phyloP scores from a whole-genome alignment of 768 basidiomycete species.

The Termitomyces sp. region DNA sequence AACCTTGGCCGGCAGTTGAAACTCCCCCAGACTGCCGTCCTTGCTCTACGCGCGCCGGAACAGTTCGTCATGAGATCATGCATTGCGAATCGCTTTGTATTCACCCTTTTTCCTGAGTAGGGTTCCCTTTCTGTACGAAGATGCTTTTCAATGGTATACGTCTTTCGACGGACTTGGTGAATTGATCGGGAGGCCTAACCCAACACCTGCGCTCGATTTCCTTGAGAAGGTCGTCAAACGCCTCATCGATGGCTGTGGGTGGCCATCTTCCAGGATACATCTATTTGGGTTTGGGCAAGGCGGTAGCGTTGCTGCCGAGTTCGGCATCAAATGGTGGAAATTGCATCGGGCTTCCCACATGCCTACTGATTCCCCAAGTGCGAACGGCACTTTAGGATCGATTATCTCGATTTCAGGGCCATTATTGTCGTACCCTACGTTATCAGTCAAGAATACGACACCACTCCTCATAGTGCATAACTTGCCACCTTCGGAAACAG shows the following conservation, averaged over 20 bases:
- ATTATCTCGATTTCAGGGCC: conserved; percentile 70
- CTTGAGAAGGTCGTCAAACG: conserved; percentile 51
- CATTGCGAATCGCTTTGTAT: not conserved
- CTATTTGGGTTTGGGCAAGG: conserved; percentile 89
- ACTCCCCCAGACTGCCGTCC: conserved; percentile 85
- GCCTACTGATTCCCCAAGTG: conserved; percentile 4
- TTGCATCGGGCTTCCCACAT: conserved; percentile 20
- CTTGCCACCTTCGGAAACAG: conserved; percentile 38
- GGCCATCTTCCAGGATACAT: conserved; percentile 72
- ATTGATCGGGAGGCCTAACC: conserved; percentile 65
- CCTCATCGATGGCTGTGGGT: conserved; percentile 56
- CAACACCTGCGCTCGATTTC: conserved; percentile 59
- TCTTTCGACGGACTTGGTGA: conserved; percentile 83
- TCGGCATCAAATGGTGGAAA: conserved; percentile 57
- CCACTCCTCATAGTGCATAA: conserved; percentile 62
- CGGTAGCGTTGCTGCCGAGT: conserved; percentile 72
- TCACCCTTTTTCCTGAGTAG: conserved; percentile 30
- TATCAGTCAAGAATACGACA: conserved; percentile 48
- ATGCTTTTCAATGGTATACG: conserved; percentile 83
- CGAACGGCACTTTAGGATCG: conserved; percentile 47
- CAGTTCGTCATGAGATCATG: conserved; percentile 42
- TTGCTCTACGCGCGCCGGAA: conserved; percentile 78
- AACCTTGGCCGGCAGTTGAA: conserved; percentile 70
- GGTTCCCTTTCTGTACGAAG: conserved; percentile 75
- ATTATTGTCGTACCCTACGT: conserved; percentile 74